These are phyloP conservation scores for Sarocladiaceae sp. DNA, from an alignment of 2,329 filamentous ascomycete genomes.

Conservation along the genomic window DNA sequence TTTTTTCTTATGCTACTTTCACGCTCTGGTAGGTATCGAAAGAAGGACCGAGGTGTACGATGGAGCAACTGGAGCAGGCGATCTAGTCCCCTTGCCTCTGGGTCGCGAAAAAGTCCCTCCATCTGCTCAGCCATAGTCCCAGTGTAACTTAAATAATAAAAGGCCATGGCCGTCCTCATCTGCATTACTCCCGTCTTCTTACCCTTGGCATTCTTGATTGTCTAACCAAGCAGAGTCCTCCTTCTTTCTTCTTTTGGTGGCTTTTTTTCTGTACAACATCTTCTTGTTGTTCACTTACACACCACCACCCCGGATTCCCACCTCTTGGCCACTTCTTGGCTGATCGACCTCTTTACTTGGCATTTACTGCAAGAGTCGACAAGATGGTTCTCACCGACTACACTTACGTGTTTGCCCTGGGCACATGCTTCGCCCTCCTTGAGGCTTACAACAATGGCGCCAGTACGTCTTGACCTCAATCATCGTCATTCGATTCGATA, in stretches of 20 bases:
- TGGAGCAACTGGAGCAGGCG: too few species aligned
- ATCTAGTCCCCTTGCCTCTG: background rate
- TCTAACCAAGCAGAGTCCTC: background rate
- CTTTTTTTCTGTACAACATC: background rate
- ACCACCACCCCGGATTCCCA: background rate
- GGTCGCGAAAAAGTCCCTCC: background rate
- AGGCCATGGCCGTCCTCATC: background rate
- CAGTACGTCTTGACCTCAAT: slow-evolving; percentile 47
- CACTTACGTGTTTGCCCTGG: slow-evolving; percentile 70
- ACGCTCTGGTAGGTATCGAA: background rate
- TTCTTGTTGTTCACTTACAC: background rate
- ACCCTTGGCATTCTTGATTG: background rate
- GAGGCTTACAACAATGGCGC: slow-evolving; percentile 78
- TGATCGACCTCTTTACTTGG: background rate
- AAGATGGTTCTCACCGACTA: slow-evolving; percentile 59
- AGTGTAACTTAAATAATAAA: background rate
- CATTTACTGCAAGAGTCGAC: slow-evolving; percentile 10
- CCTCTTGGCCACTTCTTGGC: slow-evolving; percentile 2
- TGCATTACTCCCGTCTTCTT: background rate
- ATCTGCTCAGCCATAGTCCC: background rate
- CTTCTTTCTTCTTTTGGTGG: background rate
- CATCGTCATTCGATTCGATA: background rate
- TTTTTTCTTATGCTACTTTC: too few species aligned
- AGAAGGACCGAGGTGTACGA: background rate
- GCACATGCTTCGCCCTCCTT: slow-evolving; percentile 71